These are phyloP conservation scores for Rhodotorula sp. DNA, from an alignment of 1,284 basidiomycete genomes.

Conservation along the genomic window DNA sequence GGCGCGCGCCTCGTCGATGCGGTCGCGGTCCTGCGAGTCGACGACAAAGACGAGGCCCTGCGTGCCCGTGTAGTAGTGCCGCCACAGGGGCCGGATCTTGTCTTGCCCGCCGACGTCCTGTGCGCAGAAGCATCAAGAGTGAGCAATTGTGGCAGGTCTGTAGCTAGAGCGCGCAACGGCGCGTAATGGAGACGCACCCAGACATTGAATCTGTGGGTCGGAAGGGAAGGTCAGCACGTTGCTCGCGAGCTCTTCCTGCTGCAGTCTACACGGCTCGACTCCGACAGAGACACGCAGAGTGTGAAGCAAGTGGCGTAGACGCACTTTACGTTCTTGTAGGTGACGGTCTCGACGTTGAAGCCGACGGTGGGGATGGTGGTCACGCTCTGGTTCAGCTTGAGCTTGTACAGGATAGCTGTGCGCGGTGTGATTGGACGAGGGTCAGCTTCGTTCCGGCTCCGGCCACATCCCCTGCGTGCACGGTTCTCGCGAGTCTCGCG, in stretches of 20 bases:
- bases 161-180: neutral
- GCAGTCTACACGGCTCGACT: neutral
- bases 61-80: slow-evolving; percentile 82
- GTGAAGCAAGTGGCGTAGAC: neutral
- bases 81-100: slow-evolving; percentile 65
- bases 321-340: slow-evolving; percentile 54
- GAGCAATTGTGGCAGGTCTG: neutral
- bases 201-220: slow-evolving; percentile 43
- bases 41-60: slow-evolving; percentile 67
- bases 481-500: neutral
- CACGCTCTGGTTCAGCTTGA: slow-evolving; percentile 55
- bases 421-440: neutral
- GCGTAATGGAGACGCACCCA: slow-evolving; percentile 46
- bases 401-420: slow-evolving; percentile 58
- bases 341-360: slow-evolving; percentile 55
- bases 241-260: neutral
- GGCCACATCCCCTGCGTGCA: neutral
- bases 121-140: neutral
- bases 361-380: slow-evolving; percentile 59
- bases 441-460: neutral
- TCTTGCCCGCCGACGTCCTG: slow-evolving; percentile 56
- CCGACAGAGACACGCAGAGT: neutral
- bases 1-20: slow-evolving; percentile 94
- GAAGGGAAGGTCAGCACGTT: neutral
- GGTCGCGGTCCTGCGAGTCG: slow-evolving; percentile 78